Percentiles rank a stretch among this genome's conserved stretches.
phyloP scores from a whole-genome alignment of 2,329 filamentous ascomycete genomes.

The Diaporthe vexans region DNA sequence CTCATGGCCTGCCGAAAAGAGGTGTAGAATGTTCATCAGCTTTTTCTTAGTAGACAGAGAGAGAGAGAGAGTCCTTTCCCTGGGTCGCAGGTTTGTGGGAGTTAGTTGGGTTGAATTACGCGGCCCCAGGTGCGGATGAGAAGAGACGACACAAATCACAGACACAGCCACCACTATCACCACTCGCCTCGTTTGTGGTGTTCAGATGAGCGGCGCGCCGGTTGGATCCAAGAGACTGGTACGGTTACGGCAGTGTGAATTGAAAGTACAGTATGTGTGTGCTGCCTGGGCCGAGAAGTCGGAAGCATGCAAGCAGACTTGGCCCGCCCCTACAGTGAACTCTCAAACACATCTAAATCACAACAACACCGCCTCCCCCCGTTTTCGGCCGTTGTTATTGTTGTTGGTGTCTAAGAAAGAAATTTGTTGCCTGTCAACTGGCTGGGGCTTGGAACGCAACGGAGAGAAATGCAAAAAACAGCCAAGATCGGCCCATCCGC shows the following conservation, averaged over 20 bases:
- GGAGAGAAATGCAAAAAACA: neutral
- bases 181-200: neutral
- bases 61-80: no score
- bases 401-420: no score
- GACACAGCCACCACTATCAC: neutral
- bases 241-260: no score
- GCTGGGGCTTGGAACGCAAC: no score
- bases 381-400: no score
- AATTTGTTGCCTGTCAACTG: no score
- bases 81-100: no score
- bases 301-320: no score
- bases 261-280: no score
- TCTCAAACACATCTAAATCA: neutral
- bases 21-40: neutral
- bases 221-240: neutral
- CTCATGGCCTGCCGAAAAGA: constrained; percentile 1
- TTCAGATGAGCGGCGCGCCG: neutral
- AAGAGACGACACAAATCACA: neutral
- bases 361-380: no score
- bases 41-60: neutral
- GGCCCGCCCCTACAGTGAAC: neutral
- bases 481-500: neutral
- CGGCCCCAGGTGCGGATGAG: no score
- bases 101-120: neutral
- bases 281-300: neutral